Evolutionary conservation across 768 basidiomycete genomes (phyloP).

Genomic region (Gymnopilus dilepis): DNA sequence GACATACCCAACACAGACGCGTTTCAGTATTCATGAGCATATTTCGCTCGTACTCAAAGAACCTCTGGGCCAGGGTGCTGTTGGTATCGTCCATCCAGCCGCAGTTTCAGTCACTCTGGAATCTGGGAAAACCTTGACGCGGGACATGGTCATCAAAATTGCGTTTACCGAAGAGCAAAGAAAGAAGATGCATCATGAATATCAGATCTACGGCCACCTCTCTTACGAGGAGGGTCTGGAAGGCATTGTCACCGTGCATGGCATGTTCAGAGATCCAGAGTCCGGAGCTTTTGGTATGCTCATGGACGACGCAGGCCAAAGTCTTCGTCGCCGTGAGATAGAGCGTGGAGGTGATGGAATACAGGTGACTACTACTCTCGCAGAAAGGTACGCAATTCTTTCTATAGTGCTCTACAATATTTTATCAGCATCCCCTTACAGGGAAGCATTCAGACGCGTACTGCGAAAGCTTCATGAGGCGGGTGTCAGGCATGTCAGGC

Average conservation of each 20-base stretch:
- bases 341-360: neutral
- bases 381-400: neutral
- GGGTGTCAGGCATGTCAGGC: slow-evolving; percentile 29
- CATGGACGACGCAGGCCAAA: no score
- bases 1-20: neutral
- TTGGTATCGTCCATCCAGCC: slow-evolving; percentile 16
- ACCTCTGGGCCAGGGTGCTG: slow-evolving; percentile 14
- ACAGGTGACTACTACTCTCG: neutral
- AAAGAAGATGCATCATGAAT: neutral
- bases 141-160: slow-evolving; percentile 1
- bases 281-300: no score
- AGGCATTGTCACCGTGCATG: no score
- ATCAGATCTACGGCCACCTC: no score
- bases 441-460: slow-evolving; percentile 19
- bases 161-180: slow-evolving; percentile 2
- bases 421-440: slow-evolving; percentile 1
- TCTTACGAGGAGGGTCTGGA: no score
- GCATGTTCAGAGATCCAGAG: no score
- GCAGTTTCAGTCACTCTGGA: neutral
- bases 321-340: neutral
- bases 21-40: neutral
- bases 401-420: no score
- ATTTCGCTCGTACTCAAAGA: neutral
- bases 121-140: neutral
- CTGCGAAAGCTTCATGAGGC: slow-evolving; percentile 29